A percentile compares a stretch with the other conserved stretches of the same genome.
Conservation (phyloP, 768 basidiomycete genomes). For the Hypholoma sublateritium region DNA sequence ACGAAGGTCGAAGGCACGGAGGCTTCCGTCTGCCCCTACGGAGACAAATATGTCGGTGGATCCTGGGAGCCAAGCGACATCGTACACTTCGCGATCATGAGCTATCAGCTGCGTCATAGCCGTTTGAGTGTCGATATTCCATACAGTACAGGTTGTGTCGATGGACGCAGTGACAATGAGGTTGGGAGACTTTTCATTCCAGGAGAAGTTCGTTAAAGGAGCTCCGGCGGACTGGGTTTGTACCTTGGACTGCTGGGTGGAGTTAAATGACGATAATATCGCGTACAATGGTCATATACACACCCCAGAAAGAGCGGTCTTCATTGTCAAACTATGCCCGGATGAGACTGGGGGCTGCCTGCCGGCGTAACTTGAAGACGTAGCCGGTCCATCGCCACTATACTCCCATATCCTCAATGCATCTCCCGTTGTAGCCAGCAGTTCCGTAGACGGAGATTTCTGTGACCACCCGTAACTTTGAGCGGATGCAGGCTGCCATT, state of each 20-base stretch:
- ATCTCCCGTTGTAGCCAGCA: slow-evolving; percentile 93
- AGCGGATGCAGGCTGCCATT: slow-evolving; percentile 86
- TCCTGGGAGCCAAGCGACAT: slow-evolving; percentile 97
- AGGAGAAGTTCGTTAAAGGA: slow-evolving; percentile 94
- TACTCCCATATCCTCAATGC: slow-evolving; percentile 93
- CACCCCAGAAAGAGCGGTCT: slow-evolving; percentile 81
- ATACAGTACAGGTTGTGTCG: slow-evolving; percentile 98
- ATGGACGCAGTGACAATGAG: slow-evolving; percentile 97
- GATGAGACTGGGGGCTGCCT: slow-evolving; percentile 49
- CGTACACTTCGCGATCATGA: slow-evolving; percentile 94
- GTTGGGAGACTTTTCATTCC: slow-evolving; percentile 91
- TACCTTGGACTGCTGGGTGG: slow-evolving; percentile 78
- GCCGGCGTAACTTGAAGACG: slow-evolving; percentile 69
- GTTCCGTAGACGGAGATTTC: slow-evolving; percentile 67
- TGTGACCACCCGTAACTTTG: slow-evolving; percentile 65
- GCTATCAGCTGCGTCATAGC: slow-evolving; percentile 98
- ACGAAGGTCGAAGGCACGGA: slow-evolving; percentile 95
- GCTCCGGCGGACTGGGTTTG: slow-evolving; percentile 83
- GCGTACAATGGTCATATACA: slow-evolving; percentile 27
- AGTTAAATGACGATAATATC: slow-evolving; percentile 7
- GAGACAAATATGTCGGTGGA: slow-evolving; percentile 98
- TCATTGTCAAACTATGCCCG: slow-evolving; percentile 68
- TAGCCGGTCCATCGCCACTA: slow-evolving; percentile 58
- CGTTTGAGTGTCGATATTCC: slow-evolving; percentile 94
- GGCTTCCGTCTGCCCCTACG: slow-evolving; percentile 94